Evolutionary conservation across 225 moss, liverwort and hornwort genomes (phyloP), one percentile per base, ranked within the genome.

Genomic region (Physcomitrium patens): DNA sequence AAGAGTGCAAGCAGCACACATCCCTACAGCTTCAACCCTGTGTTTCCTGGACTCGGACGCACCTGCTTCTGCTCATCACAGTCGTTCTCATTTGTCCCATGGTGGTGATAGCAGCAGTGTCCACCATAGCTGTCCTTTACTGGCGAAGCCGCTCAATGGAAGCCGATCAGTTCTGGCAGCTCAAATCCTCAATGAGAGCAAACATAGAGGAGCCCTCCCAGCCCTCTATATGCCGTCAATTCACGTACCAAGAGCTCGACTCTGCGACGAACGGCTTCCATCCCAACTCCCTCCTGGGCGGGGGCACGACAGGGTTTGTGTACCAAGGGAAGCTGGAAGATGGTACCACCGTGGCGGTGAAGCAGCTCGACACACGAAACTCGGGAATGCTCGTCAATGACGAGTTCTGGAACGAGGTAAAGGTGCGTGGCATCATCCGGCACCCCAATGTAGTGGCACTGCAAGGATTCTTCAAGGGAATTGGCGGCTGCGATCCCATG

Each of bases 371-470:
- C 50, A 89, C 87, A 1, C 79, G 85, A 48, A 87, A 86, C n/a
- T 89, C 88, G 9, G 84, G 74, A 43, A 78, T 82, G 79, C 75
- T 87, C 4, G 70, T 87, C 50, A 85, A 89, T 14, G 85, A 85
- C 19, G 84, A 82, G 17, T 88, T 95, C 54, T 89, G 93, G 89
- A 88, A 86, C 73, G 93, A 95, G 64, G 85, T 93, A 22, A 76
- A 77, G 73, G 85, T 62, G 68, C 86, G 91, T 0, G 89, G 86
- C 41, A 77, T 83, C 10, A 88, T 91, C 23, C 74, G 86, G 63
- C 95, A 95, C 63, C 82, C 76, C 17, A 95, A 95, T 61, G 87
- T 95, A 48, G 95, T 95, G 11, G 79, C 82, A 15, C 48, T 95
- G 43, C 84, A 88, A 0, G 92, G 93, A 13, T 95, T 85, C 46